A percentile compares a stretch with the other conserved stretches of the same genome.
Evolutionary conservation across 257 asterid species (phyloP).

Genomic region (Sherardia arvensis): DNA sequence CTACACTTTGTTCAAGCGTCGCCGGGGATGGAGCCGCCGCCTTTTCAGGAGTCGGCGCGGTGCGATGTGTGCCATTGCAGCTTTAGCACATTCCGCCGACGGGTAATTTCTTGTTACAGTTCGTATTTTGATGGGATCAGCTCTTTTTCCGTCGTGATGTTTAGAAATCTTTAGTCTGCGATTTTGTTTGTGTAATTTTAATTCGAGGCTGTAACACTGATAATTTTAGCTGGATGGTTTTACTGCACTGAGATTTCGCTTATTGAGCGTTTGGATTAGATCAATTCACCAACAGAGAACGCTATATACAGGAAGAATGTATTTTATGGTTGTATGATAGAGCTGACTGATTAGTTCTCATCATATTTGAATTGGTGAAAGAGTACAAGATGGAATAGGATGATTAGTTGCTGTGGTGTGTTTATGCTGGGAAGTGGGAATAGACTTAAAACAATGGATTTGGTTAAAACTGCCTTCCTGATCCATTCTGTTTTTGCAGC

Average conservation of each 20-base stretch:
- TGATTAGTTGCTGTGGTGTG: background rate
- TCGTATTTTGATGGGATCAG: background rate
- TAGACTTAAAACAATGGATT: background rate
- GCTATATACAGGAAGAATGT: background rate
- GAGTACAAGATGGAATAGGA: background rate
- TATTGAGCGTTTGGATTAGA: background rate
- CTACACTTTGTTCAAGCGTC: background rate
- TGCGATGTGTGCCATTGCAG: conserved; percentile 96
- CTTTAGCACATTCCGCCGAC: conserved; percentile 92
- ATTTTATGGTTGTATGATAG: background rate
- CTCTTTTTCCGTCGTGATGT: conserved; percentile 4
- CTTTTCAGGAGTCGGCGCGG: conserved; percentile 76
- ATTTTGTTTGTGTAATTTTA: background rate
- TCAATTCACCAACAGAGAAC: background rate
- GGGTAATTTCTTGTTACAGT: conserved; percentile 37
- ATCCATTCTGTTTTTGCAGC: conserved; percentile 37
- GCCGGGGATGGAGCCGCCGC: conserved; percentile 54
- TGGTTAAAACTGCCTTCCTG: conserved; percentile 12
- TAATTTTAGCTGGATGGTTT: background rate
- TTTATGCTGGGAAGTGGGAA: background rate
- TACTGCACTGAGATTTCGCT: background rate
- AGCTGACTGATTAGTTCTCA: background rate
- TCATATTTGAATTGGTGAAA: background rate
- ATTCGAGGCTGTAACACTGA: background rate
- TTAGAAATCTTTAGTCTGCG: background rate